Base-by-base conservation (phyloP, 768 basidiomycete genomes). In the Leccinum incarnatum region DNA sequence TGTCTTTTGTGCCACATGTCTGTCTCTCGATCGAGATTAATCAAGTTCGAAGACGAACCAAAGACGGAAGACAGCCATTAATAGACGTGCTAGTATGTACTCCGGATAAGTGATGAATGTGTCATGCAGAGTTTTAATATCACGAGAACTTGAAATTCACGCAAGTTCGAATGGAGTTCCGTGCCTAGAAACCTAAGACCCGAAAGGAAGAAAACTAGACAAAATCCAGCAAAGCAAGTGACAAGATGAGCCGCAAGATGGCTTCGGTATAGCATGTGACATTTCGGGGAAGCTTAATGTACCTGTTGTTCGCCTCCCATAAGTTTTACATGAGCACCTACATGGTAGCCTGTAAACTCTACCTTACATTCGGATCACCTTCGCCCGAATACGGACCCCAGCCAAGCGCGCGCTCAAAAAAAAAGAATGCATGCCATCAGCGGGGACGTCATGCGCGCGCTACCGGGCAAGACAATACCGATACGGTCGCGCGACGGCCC, bases 61-160 rank as follows among this genome's bases (percentile, higher is more conserved):
- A 19, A 5, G 42, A 42, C n/a, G n/a, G 51, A 56, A 60, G 42
- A 17, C 19, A 23, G 15, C n/a, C 37, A 36, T 50, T 37, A 21
- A 12, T 32, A 12, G 5, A 56, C 3, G 37, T 55, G 29, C 37
- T 53, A 52, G 54, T 48, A 49, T 15, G 42, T 42, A 42, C n/a
- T 45, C 46, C 48, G 25, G 52, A 30, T 37, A 34, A 59, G 19
- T n/a, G 42, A 55, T 46, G 56, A 61, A 54, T 57, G 49, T 54
- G 45, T 57, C 53, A 53, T 55, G 7, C 21, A 11, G 40, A 40
- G 5, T 30, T 8, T 27, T 25, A n/a, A 51, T 56, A 32, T 49
- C 50, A 29, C 27, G 46, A 46, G 34, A 34, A 62, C 45, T 45
- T 46, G 29, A 34, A 62, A 49, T 45, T 46, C 14, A 34, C 21